phyloP scores from a whole-genome alignment of 2,329 filamentous ascomycete species.

The Paecilomyces niveus region DNA sequence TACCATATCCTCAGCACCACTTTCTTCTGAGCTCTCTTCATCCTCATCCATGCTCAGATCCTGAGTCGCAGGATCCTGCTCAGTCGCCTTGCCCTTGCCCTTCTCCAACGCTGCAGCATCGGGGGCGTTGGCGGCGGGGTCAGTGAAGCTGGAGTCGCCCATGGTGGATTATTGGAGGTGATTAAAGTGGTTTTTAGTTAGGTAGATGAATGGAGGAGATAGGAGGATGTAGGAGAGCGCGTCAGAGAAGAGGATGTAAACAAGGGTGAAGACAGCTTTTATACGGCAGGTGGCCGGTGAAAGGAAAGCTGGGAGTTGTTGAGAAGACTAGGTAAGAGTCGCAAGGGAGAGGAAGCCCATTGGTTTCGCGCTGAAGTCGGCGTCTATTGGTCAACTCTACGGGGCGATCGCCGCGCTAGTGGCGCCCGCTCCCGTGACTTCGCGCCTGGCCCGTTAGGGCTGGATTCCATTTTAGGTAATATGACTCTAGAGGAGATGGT shows the following conservation, averaged over 20 bases:
- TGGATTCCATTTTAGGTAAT: neutral
- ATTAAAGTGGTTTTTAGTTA: neutral
- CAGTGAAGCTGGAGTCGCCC: conserved; percentile 26
- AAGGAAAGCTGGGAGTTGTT: conserved; percentile 2
- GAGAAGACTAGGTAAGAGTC: neutral
- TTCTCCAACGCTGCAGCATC: conserved; percentile 52
- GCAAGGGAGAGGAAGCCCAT: conserved; percentile 1
- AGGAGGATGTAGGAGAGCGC: conserved; percentile 11
- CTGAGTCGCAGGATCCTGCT: conserved; percentile 42
- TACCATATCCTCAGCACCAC: conserved; percentile 41
- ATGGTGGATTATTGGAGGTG: conserved; percentile 14
- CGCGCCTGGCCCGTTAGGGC: neutral
- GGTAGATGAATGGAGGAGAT: conserved; percentile 3
- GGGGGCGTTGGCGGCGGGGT: conserved; percentile 33
- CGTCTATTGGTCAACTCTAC: neutral
- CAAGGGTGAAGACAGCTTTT: neutral
- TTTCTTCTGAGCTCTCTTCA: conserved; percentile 61
- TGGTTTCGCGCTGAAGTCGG: neutral
- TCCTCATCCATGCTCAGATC: conserved; percentile 68
- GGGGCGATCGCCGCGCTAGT: neutral
- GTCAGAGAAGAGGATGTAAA: conserved; percentile 13
- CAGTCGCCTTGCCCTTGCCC: conserved; percentile 78
- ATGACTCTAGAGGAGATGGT: too few relatives aligned
- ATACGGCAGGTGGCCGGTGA: neutral
- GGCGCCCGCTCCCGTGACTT: neutral